Evolutionary conservation across 352 stramenopile species (phyloP).

Genomic region (Pythium utonaiense): DNA sequence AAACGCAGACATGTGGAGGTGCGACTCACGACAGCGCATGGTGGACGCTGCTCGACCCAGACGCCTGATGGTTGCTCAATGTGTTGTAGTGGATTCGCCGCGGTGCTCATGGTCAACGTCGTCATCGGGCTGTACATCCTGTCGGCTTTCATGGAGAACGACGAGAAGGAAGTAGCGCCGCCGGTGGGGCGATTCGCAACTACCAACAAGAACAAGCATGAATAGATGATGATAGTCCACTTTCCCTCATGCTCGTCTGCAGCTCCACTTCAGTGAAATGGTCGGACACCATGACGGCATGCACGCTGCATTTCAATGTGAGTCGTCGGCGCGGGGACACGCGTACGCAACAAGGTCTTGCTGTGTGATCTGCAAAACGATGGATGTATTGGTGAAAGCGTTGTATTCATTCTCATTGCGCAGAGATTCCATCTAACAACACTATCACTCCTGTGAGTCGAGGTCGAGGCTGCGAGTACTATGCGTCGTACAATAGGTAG

Average conservation of each 20-base stretch:
- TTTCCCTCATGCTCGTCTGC: neutral
- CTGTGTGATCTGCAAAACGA: slow-evolving; percentile 8
- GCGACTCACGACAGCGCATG: neutral
- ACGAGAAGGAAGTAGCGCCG: slow-evolving; percentile 46
- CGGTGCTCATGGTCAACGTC: slow-evolving; percentile 73
- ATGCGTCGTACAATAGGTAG: slow-evolving; percentile 25
- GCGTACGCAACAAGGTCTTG: too few relatives aligned
- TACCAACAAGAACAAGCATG: slow-evolving; percentile 34
- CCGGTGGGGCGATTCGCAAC: slow-evolving; percentile 58
- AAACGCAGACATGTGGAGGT: slow-evolving; percentile 73
- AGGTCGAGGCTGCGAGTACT: slow-evolving; percentile 12
- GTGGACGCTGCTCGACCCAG: too few relatives aligned
- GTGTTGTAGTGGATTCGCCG: slow-evolving; percentile 49
- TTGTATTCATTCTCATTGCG: neutral
- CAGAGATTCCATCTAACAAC: neutral
- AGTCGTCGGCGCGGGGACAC: slow-evolving; percentile 22
- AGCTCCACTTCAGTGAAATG: too few relatives aligned
- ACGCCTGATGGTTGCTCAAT: neutral
- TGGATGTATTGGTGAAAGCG: slow-evolving; percentile 6
- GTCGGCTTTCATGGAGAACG: slow-evolving; percentile 56
- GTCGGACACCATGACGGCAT: slow-evolving; percentile 14
- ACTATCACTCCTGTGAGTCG: slow-evolving; percentile 9
- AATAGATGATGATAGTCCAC: neutral
- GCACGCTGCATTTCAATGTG: slow-evolving; percentile 13
- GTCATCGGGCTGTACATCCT: slow-evolving; percentile 77